Percentiles rank a stretch among this genome's conserved stretches.
These are phyloP conservation scores for Metrosideros polymorpha DNA, from an alignment of 441 rosid genomes.

Conservation along the genomic window DNA sequence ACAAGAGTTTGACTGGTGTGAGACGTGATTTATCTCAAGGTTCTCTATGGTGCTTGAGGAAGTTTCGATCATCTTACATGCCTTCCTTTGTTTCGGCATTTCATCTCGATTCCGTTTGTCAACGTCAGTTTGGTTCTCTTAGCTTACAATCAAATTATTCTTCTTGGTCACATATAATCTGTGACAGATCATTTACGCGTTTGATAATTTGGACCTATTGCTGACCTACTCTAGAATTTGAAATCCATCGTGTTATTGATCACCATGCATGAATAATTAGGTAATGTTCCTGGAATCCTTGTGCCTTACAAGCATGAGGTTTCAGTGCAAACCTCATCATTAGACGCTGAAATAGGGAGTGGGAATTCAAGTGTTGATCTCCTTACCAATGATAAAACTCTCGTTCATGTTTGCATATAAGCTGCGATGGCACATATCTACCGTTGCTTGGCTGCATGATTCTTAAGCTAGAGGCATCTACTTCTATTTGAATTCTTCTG, in stretches of 20 bases:
- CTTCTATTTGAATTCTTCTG: slow-evolving; percentile 3
- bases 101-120: not conserved
- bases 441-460: not conserved
- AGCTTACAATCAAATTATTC: not conserved
- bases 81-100: not conserved
- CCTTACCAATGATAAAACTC: not conserved
- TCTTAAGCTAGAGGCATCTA: not conserved
- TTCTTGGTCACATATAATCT: not conserved
- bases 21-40: not conserved
- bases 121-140: not conserved
- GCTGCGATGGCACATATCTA: not conserved
- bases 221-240: not conserved
- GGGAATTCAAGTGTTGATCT: not conserved
- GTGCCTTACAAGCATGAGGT: not conserved
- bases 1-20: not conserved
- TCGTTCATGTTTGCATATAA: not conserved
- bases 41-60: not conserved
- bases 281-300: not conserved
- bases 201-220: not conserved
- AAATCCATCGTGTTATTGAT: not conserved
- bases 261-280: not conserved
- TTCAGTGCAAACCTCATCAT: not conserved
- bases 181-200: not conserved
- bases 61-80: not conserved
- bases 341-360: not conserved